These are phyloP conservation scores for Fistulina hepatica DNA, from an alignment of 1,284 basidiomycete genomes.

Conservation along the genomic window DNA sequence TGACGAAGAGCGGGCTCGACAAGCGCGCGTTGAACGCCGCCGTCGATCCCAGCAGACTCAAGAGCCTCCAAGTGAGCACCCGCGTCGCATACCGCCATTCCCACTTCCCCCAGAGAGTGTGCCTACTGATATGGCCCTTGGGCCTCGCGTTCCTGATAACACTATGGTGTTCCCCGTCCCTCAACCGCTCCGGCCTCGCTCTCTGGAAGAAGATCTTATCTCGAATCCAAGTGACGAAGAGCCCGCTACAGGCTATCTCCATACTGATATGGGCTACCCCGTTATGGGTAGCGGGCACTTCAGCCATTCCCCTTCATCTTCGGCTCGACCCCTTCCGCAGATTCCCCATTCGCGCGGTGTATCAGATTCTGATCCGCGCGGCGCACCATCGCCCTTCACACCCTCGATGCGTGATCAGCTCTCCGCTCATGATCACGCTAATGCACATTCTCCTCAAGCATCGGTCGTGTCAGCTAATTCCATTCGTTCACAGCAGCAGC, in stretches of 20 bases:
- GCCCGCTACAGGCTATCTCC: constrained; percentile 32
- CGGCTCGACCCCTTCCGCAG: constrained; percentile 41
- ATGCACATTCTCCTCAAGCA: constrained; percentile 48
- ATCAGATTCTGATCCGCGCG: no score
- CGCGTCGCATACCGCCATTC: constrained; percentile 62
- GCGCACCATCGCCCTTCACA: no score
- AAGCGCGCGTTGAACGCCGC: constrained; percentile 50
- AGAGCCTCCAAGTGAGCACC: constrained; percentile 40
- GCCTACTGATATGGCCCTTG: no score
- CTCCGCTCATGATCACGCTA: constrained; percentile 48
- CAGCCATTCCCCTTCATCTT: constrained; percentile 17
- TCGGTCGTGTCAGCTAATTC: constrained; percentile 22
- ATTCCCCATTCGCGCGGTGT: constrained; percentile 53
- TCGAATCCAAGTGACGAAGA: constrained; percentile 78
- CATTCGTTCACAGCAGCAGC: background rate
- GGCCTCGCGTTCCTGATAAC: no score
- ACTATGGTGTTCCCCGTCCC: no score
- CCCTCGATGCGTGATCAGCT: no score
- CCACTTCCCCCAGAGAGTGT: constrained; percentile 64
- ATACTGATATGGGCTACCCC: constrained; percentile 23
- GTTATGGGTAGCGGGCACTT: constrained; percentile 17
- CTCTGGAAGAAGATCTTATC: constrained; percentile 53
- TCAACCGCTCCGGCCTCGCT: constrained; percentile 29
- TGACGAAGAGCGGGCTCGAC: constrained; percentile 70
- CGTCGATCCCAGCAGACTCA: constrained; percentile 37